phyloP scores from a whole-genome alignment of 192 early-diverging fungal genomes.

The Backusella mclennaniae region DNA sequence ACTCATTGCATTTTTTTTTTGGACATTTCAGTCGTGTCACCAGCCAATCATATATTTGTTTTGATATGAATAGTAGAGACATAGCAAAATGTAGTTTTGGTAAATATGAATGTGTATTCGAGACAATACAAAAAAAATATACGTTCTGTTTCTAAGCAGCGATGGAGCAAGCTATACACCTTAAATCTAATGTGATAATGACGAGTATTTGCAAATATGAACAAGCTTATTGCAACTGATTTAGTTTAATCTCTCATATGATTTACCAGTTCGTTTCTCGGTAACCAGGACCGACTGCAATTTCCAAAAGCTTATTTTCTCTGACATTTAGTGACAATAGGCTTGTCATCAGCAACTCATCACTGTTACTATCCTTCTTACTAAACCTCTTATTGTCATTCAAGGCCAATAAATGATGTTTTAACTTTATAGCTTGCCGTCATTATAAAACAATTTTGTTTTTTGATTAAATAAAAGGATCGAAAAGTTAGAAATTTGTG shows the following conservation, averaged over 20 bases:
- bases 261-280: neutral
- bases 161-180: too few species aligned
- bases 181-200: too few species aligned
- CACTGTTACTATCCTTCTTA: neutral
- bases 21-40: too few species aligned
- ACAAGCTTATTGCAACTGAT: neutral
- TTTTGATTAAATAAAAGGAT: neutral
- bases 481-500: neutral
- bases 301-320: neutral
- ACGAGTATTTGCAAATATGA: too few species aligned
- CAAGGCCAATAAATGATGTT: neutral
- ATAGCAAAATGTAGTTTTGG: too few species aligned
- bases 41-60: too few species aligned
- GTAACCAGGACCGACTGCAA: neutral
- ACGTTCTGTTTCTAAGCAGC: too few species aligned
- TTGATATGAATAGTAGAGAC: too few species aligned
- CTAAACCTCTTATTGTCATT: neutral
- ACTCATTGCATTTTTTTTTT: too few species aligned
- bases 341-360: neutral
- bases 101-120: too few species aligned
- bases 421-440: too few species aligned
- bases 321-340: neutral
- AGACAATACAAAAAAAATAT: too few species aligned
- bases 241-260: neutral
- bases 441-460: neutral